phyloP scores from a whole-genome alignment of 1,284 basidiomycete genomes.

The Pseudomicrostroma phylloplanum region DNA sequence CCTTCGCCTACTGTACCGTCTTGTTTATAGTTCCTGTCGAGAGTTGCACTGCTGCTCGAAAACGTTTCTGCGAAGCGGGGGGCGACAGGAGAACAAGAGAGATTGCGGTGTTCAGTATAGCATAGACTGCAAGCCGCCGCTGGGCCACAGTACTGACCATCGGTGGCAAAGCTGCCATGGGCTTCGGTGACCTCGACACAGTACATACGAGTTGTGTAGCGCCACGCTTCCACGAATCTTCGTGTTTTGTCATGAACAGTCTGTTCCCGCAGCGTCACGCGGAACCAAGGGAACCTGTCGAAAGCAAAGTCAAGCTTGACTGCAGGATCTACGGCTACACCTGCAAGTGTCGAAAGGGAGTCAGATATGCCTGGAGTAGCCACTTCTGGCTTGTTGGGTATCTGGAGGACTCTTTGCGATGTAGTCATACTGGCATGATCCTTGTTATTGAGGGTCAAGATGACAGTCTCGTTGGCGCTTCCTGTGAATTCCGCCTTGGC shows the following conservation, averaged over 20 bases:
- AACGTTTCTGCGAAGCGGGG: not conserved
- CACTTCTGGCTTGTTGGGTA: not conserved
- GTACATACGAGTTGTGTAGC: not conserved
- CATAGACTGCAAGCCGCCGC: not conserved
- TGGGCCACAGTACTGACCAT: slow-evolving; percentile 54
- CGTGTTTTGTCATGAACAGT: not conserved
- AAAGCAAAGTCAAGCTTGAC: not conserved
- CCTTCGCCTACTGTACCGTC: slow-evolving; percentile 52
- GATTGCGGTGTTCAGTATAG: not conserved
- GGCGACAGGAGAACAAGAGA: not conserved
- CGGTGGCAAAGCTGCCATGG: slow-evolving; percentile 62
- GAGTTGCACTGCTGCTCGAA: not conserved
- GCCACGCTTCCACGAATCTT: not conserved
- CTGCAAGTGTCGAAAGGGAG: not conserved
- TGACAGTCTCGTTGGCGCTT: not conserved
- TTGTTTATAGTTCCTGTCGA: too few species aligned
- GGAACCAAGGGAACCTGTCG: not conserved
- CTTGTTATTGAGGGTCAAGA: not conserved
- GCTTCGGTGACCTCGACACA: slow-evolving; percentile 58
- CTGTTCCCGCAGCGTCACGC: not conserved
- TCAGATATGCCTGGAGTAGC: not conserved
- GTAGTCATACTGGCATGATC: not conserved
- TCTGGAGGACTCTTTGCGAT: not conserved
- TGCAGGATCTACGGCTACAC: not conserved
- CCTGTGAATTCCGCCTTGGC: not conserved